These are phyloP conservation scores for Camellia sinensis DNA, from an alignment of 148 eudicot genomes.

Conservation along the genomic window DNA sequence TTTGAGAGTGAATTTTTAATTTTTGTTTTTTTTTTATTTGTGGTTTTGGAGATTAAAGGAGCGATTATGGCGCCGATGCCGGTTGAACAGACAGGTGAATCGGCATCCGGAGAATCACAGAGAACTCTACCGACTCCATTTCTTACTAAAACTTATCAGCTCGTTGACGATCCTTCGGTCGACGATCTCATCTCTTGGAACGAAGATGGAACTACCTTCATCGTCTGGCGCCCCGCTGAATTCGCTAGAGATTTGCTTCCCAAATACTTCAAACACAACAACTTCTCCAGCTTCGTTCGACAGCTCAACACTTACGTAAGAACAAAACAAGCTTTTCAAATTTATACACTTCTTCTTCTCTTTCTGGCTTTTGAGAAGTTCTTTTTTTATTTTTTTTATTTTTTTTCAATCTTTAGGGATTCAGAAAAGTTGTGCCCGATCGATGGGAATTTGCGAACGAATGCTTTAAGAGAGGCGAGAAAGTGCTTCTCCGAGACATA, in stretches of 20 bases:
- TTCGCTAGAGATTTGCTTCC: conserved; percentile 87
- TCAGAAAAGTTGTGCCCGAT: conserved; percentile 64
- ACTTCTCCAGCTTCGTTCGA: conserved; percentile 89
- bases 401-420: conserved; percentile 37
- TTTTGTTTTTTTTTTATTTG: neutral
- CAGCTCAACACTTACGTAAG: conserved; percentile 83
- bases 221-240: conserved; percentile 86
- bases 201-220: conserved; percentile 68
- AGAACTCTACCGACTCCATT: conserved; percentile 77
- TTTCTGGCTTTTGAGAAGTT: neutral
- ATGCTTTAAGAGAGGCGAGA: conserved; percentile 65
- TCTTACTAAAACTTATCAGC: conserved; percentile 68
- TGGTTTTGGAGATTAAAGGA: neutral
- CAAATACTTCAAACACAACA: conserved; percentile 75
- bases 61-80: conserved; percentile 33
- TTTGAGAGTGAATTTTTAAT: neutral
- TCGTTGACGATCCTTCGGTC: conserved; percentile 65
- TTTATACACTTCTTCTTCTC: neutral
- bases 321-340: neutral
- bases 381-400: neutral
- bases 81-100: conserved; percentile 49
- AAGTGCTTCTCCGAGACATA: conserved; percentile 54
- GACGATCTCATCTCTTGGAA: conserved; percentile 83
- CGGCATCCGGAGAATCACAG: conserved; percentile 38
- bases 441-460: conserved; percentile 89